Percentiles rank a stretch among this genome's conserved stretches.
These are phyloP conservation scores for Aspergillus sparsus DNA, from an alignment of 495 filamentous ascomycete species.

Conservation along the genomic window DNA sequence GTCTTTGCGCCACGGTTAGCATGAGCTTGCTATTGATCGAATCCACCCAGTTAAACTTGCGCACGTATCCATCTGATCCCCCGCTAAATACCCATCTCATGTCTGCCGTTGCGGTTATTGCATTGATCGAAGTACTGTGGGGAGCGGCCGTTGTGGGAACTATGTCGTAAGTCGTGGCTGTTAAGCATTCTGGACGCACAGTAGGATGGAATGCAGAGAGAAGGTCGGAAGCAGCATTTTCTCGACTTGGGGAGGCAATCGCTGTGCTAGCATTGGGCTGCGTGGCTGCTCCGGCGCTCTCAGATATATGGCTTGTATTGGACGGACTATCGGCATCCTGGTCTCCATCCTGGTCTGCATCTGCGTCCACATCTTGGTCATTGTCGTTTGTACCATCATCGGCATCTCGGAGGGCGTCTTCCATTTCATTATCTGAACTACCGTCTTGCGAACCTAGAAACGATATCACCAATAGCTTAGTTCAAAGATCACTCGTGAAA, in stretches of 20 bases:
- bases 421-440: constrained; percentile 71
- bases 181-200: constrained; percentile 76
- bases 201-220: constrained; percentile 56
- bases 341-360: constrained; percentile 58
- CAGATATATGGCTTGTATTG: constrained; percentile 49
- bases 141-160: constrained; percentile 95
- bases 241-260: constrained; percentile 37
- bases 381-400: constrained; percentile 63
- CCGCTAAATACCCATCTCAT: constrained; percentile 95
- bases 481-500: background rate
- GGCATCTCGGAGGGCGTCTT: constrained; percentile 66
- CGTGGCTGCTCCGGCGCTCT: constrained; percentile 36
- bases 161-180: constrained; percentile 89
- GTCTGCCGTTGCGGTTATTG: constrained; percentile 87
- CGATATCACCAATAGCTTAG: constrained; percentile 9
- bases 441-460: constrained; percentile 57
- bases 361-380: constrained; percentile 65
- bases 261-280: constrained; percentile 46
- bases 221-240: constrained; percentile 35
- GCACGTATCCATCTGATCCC: constrained; percentile 89
- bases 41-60: constrained; percentile 93
- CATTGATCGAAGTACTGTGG: constrained; percentile 93
- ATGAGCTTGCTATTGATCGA: constrained; percentile 93
- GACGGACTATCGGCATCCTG: constrained; percentile 59
- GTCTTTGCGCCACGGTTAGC: constrained; percentile 91